Base-by-base conservation (phyloP, 306 rosid genomes). In the Sindora glabra region DNA sequence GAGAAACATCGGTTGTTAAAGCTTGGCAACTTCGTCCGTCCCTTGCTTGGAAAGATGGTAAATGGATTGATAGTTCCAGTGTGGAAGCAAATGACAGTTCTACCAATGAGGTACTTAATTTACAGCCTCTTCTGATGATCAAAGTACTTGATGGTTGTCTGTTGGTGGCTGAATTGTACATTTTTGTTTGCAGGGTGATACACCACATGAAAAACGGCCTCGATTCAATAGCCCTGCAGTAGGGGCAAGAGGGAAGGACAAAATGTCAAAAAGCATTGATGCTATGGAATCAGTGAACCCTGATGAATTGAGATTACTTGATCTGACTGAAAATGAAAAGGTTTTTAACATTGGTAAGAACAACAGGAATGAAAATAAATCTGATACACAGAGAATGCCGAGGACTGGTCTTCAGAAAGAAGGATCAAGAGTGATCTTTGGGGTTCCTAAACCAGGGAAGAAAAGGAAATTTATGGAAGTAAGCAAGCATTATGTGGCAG, bases 391-490 rank as follows among this genome's bases (percentile, higher is more conserved):
- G 8, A 77, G 87, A 80, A 69, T 76, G 56, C 49, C 18, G 16
- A 74, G 94, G 74, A 86, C 87, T 65, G 95, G 96, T 71, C 81
- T 79, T 70, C 86, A 80, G 67, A 84, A 88, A 73, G 95, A 89
- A 76, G 97, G 99, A 45, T 74, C 97, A 2, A 78, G 79, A 76
- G 97, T 75, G 57, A 47, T 80, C 64, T 78, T 82, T 27, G 99
- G 99, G 53, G 84, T 89, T 77, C 99, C 99, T 34, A 94, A 84
- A 77, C 99, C 97, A 61, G 97, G 95, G 49, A 90, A 85, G 84
- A 94, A 84, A 75, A 86, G 90, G 64, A 94, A 94, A 70, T 89
- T 89, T 69, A 89, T 94, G 97, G 99, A 89, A 47, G 99, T 94
- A 49, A 94, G 97, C 90, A 94, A 94, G 67, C 96, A 94, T 64